A percentile compares a stretch with the other conserved stretches of the same genome.
Evolutionary conservation across 1,284 basidiomycete genomes (phyloP).

Genomic region (Microbotryum scabiosae): DNA sequence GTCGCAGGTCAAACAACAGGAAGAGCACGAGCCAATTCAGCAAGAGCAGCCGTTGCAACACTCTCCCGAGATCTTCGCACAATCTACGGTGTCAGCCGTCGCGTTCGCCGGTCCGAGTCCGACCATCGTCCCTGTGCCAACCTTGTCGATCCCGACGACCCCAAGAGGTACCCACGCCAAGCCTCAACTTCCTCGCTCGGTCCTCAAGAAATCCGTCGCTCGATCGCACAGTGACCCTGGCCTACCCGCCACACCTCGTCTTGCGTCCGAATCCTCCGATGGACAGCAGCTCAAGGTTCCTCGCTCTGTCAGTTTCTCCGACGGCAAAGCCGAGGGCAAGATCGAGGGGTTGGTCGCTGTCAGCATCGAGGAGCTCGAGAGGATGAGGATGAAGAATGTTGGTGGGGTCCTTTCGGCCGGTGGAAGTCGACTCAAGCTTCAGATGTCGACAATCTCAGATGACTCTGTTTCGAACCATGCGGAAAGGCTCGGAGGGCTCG

Average conservation of each 20-base stretch:
- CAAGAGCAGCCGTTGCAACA: constrained; percentile 38
- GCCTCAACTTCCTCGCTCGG: constrained; percentile 13
- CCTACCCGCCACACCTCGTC: constrained; percentile 14
- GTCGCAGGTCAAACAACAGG: constrained; percentile 3
- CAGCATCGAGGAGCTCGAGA: constrained; percentile 26
- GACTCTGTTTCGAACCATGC: not conserved
- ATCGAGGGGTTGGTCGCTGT: constrained; percentile 53
- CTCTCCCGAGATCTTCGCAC: no score
- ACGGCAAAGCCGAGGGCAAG: constrained; percentile 74
- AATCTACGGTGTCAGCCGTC: no score
- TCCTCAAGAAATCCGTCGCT: constrained; percentile 10
- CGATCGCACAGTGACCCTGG: constrained; percentile 18
- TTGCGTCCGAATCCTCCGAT: not conserved
- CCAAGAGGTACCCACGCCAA: constrained; percentile 12
- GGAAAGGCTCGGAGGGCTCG: not conserved
- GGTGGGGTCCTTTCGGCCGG: not conserved
- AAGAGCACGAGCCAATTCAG: constrained; percentile 11
- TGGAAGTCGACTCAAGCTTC: constrained; percentile 16
- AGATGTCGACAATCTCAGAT: constrained; percentile 1
- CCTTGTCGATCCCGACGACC: not conserved
- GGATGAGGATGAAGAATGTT: constrained; percentile 2
- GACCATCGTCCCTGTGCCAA: no score
- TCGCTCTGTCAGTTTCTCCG: constrained; percentile 87
- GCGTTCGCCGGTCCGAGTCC: no score
- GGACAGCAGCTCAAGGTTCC: constrained; percentile 42